Evolutionary conservation across 139 green algal species (phyloP).

Genomic region (Chlorella vulgaris): DNA sequence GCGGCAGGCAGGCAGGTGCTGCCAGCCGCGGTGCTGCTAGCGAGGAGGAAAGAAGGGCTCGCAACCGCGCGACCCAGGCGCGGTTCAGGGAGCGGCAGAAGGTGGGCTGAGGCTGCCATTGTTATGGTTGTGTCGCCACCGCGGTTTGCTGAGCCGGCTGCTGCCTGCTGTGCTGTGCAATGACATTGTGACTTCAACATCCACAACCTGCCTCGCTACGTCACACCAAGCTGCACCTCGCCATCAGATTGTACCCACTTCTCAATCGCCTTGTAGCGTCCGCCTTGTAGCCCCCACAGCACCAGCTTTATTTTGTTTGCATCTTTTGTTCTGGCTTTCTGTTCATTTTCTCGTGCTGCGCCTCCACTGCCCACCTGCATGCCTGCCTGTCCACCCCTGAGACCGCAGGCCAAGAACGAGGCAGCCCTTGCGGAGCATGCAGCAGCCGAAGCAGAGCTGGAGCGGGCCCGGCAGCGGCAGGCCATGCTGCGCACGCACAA

Average conservation of each 20-base stretch:
- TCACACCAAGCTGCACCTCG: background rate
- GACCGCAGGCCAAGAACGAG: conserved; percentile 7
- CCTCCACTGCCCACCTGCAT: background rate
- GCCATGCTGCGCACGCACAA: background rate
- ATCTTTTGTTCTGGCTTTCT: too few relatives aligned
- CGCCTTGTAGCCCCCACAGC: too few relatives aligned
- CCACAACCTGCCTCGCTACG: too few relatives aligned
- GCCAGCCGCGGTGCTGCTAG: background rate
- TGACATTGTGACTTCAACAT: too few relatives aligned
- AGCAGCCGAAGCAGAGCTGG: background rate
- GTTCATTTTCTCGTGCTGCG: too few relatives aligned
- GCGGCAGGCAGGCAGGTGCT: too few relatives aligned
- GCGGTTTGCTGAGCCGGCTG: background rate
- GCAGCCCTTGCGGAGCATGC: background rate
- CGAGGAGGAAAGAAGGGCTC: conserved; percentile 1
- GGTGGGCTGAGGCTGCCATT: too few relatives aligned
- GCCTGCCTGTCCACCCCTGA: background rate
- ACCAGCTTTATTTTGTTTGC: too few relatives aligned
- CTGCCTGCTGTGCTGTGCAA: background rate
- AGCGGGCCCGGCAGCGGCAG: background rate
- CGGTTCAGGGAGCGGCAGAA: conserved; percentile 17
- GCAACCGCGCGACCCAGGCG: conserved; percentile 14
- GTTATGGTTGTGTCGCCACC: background rate
- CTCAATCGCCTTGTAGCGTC: too few relatives aligned
- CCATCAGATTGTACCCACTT: background rate